These are phyloP conservation scores for Colletotrichum sp. DNA, from an alignment of 2,329 filamentous ascomycete species.

Conservation along the genomic window DNA sequence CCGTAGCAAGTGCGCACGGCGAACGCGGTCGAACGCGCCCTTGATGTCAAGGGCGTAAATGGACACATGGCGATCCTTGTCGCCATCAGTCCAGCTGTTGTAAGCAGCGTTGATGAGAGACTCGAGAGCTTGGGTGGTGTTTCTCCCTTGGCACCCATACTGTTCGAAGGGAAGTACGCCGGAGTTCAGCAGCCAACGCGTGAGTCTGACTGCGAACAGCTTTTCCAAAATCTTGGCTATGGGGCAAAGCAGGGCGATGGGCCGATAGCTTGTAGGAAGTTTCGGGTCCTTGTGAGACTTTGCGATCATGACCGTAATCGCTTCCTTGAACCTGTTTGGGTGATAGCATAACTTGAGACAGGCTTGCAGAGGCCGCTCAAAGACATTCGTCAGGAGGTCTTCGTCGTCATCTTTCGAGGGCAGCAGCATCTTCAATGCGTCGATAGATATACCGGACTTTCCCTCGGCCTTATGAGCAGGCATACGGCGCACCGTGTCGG, in stretches of 20 bases:
- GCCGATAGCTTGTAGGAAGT: not conserved
- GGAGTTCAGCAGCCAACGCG: not conserved
- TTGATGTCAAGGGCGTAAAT: no score
- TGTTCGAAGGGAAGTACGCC: not conserved
- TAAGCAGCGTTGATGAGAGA: no score
- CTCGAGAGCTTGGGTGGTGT: no score
- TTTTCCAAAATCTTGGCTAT: not conserved
- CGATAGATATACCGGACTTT: no score
- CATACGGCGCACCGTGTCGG: not conserved
- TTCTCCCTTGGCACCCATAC: not conserved
- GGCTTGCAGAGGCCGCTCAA: not conserved
- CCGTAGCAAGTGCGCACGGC: no score
- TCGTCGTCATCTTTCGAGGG: no score
- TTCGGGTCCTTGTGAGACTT: not conserved
- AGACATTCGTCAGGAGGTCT: no score
- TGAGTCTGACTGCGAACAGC: not conserved
- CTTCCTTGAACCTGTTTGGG: not conserved
- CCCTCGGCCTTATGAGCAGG: no score
- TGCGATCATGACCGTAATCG: not conserved
- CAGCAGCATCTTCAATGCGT: no score
- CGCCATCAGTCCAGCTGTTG: no score
- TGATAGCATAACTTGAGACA: not conserved
- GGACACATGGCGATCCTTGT: no score
- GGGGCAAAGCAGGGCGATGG: not conserved
- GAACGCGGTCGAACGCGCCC: no score